phyloP scores from a whole-genome alignment of 2,329 filamentous ascomycete species.

The Colletotrichum tropicicola region DNA sequence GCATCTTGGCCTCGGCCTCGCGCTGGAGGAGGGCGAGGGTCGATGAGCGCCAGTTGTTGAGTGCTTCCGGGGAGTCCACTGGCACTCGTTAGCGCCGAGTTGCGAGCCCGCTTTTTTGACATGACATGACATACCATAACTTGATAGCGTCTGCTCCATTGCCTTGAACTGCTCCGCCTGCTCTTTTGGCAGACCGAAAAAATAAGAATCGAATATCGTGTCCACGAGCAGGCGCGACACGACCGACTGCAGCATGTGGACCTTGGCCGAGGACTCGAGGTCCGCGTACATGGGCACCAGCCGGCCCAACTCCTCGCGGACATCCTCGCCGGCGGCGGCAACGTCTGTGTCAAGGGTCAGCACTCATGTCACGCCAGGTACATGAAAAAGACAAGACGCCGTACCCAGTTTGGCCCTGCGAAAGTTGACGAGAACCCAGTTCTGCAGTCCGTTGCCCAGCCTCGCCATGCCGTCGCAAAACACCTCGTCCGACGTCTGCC shows the following conservation, averaged over 20 bases:
- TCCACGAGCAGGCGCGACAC: constrained; percentile 69
- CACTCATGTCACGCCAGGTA: background rate
- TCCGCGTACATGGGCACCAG: constrained; percentile 68
- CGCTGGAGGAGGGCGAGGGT: constrained; percentile 68
- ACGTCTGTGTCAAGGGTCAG: constrained; percentile 49
- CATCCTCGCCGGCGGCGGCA: constrained; percentile 48
- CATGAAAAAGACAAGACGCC: too few relatives aligned
- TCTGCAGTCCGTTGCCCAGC: constrained; percentile 74
- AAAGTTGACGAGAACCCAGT: constrained; percentile 78
- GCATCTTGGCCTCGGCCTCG: constrained; percentile 56
- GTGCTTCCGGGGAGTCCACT: constrained; percentile 57
- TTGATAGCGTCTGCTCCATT: constrained; percentile 54
- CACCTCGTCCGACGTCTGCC: constrained; percentile 72
- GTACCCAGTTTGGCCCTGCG: constrained; percentile 67
- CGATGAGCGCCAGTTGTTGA: constrained; percentile 74
- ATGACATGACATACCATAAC: constrained; percentile 33
- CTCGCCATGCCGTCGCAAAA: constrained; percentile 69
- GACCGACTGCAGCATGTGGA: constrained; percentile 70
- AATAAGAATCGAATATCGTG: constrained; percentile 69
- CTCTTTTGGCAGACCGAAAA: constrained; percentile 68
- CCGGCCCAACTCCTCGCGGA: constrained; percentile 51
- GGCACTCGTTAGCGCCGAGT: background rate
- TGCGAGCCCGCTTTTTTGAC: background rate
- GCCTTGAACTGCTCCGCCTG: constrained; percentile 59
- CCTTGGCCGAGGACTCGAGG: constrained; percentile 62